phyloP scores from a whole-genome alignment of 345 rosid genomes.

The Euphorbia tirucalli region DNA sequence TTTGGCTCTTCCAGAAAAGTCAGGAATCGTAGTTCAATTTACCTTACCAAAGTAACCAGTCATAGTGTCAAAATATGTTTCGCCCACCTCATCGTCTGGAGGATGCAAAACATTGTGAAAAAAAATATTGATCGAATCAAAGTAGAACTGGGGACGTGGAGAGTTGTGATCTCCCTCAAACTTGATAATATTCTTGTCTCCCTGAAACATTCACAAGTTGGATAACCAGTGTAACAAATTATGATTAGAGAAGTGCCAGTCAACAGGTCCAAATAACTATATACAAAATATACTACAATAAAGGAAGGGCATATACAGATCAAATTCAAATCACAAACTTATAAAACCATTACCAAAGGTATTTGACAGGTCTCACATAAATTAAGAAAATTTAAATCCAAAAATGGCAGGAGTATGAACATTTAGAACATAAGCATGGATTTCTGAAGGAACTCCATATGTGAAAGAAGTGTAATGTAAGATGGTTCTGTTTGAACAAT shows the following conservation, averaged over 20 bases:
- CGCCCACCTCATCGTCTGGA: constrained; percentile 73
- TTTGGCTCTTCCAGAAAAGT: constrained; percentile 17
- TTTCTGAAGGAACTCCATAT: not conserved
- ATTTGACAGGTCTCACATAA: not conserved
- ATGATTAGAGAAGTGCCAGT: constrained; percentile 2
- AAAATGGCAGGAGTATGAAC: not conserved
- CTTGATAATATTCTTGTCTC: constrained; percentile 95
- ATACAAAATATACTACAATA: not conserved
- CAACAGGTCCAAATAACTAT: constrained; percentile 2
- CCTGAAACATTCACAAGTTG: constrained; percentile 46
- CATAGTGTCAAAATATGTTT: constrained; percentile 51
- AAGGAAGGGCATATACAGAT: constrained; percentile 7
- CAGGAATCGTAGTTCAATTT: constrained; percentile 34
- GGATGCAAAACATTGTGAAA: constrained; percentile 96
- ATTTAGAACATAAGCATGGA: constrained; percentile 2
- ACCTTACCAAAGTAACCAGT: constrained; percentile 80
- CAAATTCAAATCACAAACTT: not conserved
- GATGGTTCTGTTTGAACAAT: constrained; percentile 4
- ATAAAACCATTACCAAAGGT: not conserved
- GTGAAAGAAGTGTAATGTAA: not conserved
- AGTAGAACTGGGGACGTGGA: constrained; percentile 92
- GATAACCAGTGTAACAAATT: constrained; percentile 16
- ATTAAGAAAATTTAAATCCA: not conserved
- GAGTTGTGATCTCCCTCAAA: constrained; percentile 99
- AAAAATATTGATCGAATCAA: constrained; percentile 90